phyloP scores from a whole-genome alignment of 2,329 filamentous ascomycete species.

The Hypoxylon sp. region DNA sequence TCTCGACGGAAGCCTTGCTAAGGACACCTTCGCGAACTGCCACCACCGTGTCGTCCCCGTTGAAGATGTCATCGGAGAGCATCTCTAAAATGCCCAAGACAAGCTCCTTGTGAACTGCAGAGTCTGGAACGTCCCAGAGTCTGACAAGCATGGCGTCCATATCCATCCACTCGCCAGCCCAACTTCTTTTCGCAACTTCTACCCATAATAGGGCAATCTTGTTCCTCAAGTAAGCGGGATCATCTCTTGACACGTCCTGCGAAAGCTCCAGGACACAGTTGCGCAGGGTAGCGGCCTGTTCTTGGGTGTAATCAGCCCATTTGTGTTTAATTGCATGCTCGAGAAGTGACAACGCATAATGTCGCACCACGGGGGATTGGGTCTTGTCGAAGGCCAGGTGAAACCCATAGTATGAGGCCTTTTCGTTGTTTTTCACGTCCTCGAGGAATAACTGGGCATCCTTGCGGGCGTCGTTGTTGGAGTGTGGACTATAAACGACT shows the following conservation, averaged over 20 bases:
- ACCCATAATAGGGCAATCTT: constrained; percentile 97
- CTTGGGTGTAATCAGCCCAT: constrained; percentile 79
- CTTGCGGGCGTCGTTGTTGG: constrained; percentile 83
- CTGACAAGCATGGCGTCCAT: constrained; percentile 89
- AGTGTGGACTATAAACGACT: constrained; percentile 86
- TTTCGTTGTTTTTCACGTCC: constrained; percentile 80
- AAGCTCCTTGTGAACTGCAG: constrained; percentile 80
- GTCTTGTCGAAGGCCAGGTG: constrained; percentile 80
- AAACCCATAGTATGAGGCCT: constrained; percentile 89
- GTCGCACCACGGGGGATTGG: constrained; percentile 86
- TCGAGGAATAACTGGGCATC: constrained; percentile 91
- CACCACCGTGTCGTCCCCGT: constrained; percentile 88
- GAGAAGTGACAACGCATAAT: constrained; percentile 93
- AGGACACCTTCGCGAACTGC: constrained; percentile 86
- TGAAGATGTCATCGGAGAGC: constrained; percentile 94
- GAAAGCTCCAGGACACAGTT: constrained; percentile 85
- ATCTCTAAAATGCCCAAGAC: constrained; percentile 91
- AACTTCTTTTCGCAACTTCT: constrained; percentile 91
- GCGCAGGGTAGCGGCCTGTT: constrained; percentile 78
- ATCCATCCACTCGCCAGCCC: constrained; percentile 93
- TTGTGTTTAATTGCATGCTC: constrained; percentile 90
- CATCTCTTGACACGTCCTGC: constrained; percentile 76
- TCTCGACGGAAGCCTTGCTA: constrained; percentile 91
- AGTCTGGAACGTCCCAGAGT: constrained; percentile 81
- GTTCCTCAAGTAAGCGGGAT: constrained; percentile 88